Base-by-base conservation (phyloP, 441 rosid species). In the Erysimum cheiri region DNA sequence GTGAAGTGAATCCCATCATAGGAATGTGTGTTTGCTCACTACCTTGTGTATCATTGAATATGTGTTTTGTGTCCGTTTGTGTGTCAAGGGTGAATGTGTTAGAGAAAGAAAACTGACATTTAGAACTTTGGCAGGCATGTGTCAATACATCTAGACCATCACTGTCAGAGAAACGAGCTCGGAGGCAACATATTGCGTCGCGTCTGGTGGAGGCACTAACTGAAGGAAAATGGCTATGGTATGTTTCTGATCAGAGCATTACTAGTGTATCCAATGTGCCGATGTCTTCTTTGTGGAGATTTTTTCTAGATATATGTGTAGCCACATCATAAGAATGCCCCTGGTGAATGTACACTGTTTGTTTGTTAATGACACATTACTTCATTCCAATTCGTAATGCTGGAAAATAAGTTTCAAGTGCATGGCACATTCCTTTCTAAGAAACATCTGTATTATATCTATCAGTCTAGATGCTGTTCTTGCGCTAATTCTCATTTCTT, bases 181-280 rank as follows among this genome's bases (percentile, higher is more conserved):
- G 83, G 79, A 87, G 74, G 82, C 97, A 90, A 80, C 87, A 81
- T 77, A 69, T 82, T 52, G 71, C 88, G 57, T 77, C 65, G 72
- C 82, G 78, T 80, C 64, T 95, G 49, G 84, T 88, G 73, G 99
- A 90, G 75, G 90, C 95, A 39, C 88, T 95, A 49, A 76, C 54
- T 58, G 80, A 81, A 84, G 99, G 99, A 78, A 92, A 92, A 71
- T 95, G 96, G 95, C 78, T 91, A 76, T 95, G 99, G 99, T 95
- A 80, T 77, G 85, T 65, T 59, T 74, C 59, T 63, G 68, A 69
- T 19, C 65, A 48, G 67, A 39, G 19, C 35, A 62, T 47, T 55
- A 41, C n/a, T 47, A 63, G 54, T 29, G 48, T 63, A 75, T 62
- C 54, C 64, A 19, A 13, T 60, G 35, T 44, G 36, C 69, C 36